Evolutionary conservation across 192 early-diverging fungal genomes (phyloP), one percentile per base, ranked within the genome.

Genomic region (Backusella tuberculispora): DNA sequence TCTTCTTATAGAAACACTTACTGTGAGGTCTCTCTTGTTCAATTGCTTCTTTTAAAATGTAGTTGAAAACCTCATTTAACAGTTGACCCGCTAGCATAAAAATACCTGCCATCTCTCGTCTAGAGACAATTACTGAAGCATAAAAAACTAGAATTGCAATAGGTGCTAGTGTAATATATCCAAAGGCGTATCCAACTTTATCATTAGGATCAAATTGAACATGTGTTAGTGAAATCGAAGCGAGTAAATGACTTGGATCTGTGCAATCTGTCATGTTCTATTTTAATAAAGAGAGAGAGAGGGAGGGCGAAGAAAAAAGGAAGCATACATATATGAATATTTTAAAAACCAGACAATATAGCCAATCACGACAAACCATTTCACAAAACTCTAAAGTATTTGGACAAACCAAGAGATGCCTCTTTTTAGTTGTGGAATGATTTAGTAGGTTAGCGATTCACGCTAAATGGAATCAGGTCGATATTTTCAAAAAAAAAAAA

Each of bases 81-180:
- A 95, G 74, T 77, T 96, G 95, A 0, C 95, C 95, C 9, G 80
- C 64, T 41, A 94, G 77, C 85, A 95, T 90, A 19, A 88, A 44
- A 26, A 84, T 69, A 10, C 82, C 81, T 19, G 85, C 83, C 7
- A 92, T 15, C 56, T 94, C 91, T 1, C 92, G 80, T 15, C 90
- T 78, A 4, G 89, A 82, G 1, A 88, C 66, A 45, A 94, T 78
- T 4, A 90, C 85, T 6, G 90, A 90, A 1, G 70, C 86, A 83
- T 94, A 95, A 13, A 88, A 87, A 10, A 91, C 87, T 19, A 95
- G 12, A 34, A 96, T 83, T 29, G 84, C 83, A 42, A 95, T 74
- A 0, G 95, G 95, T 5, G 85, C 79, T 17, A 96, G 76, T 0
- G 87, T 90, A 5, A 88, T 79, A 48, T 87, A 88, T 15, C 91